Percentiles rank a stretch among this genome's conserved stretches.
These are phyloP conservation scores for Yarrowia porcina DNA, from an alignment of 805 yeast genomes.

Conservation along the genomic window DNA sequence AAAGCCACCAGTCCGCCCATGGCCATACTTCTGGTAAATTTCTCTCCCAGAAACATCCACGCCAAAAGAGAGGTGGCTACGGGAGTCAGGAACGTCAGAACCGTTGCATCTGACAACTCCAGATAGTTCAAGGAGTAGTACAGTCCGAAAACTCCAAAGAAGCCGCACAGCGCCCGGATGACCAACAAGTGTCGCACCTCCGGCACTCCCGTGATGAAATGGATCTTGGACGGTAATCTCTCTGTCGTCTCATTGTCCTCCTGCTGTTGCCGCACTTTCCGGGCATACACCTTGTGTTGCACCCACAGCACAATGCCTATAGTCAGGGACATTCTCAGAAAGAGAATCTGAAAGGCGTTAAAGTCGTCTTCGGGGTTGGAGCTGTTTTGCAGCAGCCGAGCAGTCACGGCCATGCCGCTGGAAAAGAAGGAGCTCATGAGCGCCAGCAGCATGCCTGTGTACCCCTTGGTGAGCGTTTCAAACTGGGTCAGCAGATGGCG, in stretches of 20 bases:
- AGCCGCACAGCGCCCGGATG: slow-evolving; percentile 69
- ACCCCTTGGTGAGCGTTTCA: neutral
- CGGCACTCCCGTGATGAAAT: slow-evolving; percentile 52
- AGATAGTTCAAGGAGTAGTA: slow-evolving; percentile 72
- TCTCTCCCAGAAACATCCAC: slow-evolving; percentile 61
- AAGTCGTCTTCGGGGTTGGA: slow-evolving; percentile 59
- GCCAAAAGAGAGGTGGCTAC: slow-evolving; percentile 73
- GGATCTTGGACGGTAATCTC: slow-evolving; percentile 44
- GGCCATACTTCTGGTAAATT: slow-evolving; percentile 63
- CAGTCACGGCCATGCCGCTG: slow-evolving; percentile 69
- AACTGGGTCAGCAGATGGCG: neutral
- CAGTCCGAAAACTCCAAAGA: slow-evolving; percentile 74
- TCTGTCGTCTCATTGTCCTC: too few species aligned
- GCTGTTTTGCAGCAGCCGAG: slow-evolving; percentile 63
- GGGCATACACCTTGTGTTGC: slow-evolving; percentile 53
- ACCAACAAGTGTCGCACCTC: slow-evolving; percentile 53
- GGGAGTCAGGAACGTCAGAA: slow-evolving; percentile 75
- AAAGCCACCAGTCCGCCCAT: slow-evolving; percentile 66
- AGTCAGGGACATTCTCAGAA: slow-evolving; percentile 75
- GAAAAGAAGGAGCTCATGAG: slow-evolving; percentile 68
- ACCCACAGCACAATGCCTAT: slow-evolving; percentile 36
- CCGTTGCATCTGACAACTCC: slow-evolving; percentile 75
- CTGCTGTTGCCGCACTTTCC: slow-evolving; percentile 44
- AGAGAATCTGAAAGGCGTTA: slow-evolving; percentile 73
- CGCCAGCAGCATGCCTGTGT: slow-evolving; percentile 57